These are phyloP conservation scores for Diaporthe vexans DNA, from an alignment of 2,329 filamentous ascomycete genomes.

Conservation along the genomic window DNA sequence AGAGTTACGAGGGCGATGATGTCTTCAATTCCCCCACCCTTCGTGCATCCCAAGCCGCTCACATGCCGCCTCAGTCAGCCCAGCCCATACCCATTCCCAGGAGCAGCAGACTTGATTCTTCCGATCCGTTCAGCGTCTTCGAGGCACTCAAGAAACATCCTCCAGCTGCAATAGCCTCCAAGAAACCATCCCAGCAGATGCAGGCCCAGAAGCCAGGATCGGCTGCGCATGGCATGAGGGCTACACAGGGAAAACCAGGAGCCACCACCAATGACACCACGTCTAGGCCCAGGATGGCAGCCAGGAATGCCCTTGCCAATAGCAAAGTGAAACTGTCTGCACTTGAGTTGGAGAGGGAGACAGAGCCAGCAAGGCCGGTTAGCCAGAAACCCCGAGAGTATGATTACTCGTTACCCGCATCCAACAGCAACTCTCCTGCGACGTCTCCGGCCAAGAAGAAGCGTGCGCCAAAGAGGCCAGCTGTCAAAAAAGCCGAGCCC, in stretches of 20 bases:
- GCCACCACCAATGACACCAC: no score
- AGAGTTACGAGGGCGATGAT: not conserved
- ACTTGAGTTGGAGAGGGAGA: not conserved
- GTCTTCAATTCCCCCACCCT: not conserved
- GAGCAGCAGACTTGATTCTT: not conserved
- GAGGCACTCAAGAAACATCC: not conserved
- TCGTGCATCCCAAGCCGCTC: not conserved
- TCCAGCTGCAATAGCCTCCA: not conserved
- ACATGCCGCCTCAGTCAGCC: not conserved
- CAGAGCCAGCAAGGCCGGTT: not conserved
- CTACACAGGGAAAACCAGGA: no score
- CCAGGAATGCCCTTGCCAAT: not conserved
- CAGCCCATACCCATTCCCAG: not conserved
- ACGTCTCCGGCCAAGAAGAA: not conserved
- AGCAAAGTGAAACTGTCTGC: conserved; percentile 19
- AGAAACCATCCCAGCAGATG: not conserved
- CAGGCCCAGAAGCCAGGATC: not conserved
- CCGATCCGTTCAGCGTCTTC: not conserved
- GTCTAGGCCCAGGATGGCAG: not conserved
- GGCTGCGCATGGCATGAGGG: not conserved
- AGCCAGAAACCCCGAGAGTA: not conserved
- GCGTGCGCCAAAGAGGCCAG: not conserved
- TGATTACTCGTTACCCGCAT: conserved; percentile 1
- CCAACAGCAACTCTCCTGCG: not conserved
- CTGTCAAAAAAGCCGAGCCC: not conserved